phyloP scores from a whole-genome alignment of 139 green algal species.

The Chlamydomonas sphaeroides region DNA sequence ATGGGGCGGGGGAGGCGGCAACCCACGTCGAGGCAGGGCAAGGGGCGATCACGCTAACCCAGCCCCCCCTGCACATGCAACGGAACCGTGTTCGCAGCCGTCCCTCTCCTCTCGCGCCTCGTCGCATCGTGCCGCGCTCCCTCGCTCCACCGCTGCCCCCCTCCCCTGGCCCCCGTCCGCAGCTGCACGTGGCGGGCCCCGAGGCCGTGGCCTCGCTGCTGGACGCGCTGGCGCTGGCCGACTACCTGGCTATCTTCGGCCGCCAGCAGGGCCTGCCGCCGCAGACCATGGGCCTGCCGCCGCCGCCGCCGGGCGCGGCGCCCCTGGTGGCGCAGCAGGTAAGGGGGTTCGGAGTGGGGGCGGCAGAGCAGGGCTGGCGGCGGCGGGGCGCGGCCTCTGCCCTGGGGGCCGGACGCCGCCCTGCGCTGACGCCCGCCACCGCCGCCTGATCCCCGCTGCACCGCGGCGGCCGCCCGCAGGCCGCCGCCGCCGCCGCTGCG shows the following conservation, averaged over 20 bases:
- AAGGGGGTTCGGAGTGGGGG: no score
- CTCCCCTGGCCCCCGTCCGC: not conserved
- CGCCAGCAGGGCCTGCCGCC: not conserved
- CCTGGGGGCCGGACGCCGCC: no score
- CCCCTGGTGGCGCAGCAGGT: not conserved
- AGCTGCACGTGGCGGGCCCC: not conserved
- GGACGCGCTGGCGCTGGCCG: slow-evolving; percentile 46
- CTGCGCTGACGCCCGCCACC: no score
- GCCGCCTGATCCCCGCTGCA: no score
- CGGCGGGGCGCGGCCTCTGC: no score
- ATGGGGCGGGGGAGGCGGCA: no score
- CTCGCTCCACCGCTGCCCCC: not conserved
- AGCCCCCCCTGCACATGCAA: no score
- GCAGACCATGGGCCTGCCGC: slow-evolving; percentile 12
- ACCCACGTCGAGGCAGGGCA: no score
- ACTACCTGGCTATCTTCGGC: slow-evolving; percentile 45
- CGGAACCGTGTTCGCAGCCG: no score
- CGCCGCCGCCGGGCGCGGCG: not conserved
- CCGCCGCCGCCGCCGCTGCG: not conserved
- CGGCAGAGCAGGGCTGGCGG: not conserved
- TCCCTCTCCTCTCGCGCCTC: no score
- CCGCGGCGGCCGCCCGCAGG: not conserved
- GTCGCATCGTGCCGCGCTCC: no score
- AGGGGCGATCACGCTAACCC: no score
- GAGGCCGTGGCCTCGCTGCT: slow-evolving; percentile 45